Percentiles rank a stretch among this genome's conserved stretches.
These are phyloP conservation scores for Pueraria montana DNA, from an alignment of 306 rosid genomes.

Conservation along the genomic window DNA sequence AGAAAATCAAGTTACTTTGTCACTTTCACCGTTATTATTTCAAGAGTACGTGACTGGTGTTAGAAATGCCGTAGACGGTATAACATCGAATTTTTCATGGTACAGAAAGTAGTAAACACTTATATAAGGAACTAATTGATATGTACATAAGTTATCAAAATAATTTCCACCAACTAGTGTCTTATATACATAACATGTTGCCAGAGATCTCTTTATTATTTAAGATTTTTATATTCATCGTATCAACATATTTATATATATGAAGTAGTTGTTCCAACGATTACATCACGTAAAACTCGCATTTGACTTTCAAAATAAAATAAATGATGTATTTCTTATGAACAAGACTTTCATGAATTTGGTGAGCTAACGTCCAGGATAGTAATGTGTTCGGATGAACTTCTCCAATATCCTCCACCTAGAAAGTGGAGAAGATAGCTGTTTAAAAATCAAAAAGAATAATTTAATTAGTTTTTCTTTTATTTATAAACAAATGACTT, in stretches of 20 bases:
- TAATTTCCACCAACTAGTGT: neutral
- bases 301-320: slow-evolving; percentile 34
- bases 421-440: neutral
- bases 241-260: neutral
- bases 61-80: neutral
- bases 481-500: neutral
- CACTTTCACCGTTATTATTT: neutral
- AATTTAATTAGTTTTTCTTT: neutral
- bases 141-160: neutral
- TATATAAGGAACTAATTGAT: neutral
- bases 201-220: neutral
- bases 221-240: neutral
- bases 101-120: neutral
- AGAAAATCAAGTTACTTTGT: no score
- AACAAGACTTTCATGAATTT: slow-evolving; percentile 16
- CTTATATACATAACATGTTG: neutral
- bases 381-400: slow-evolving; percentile 5
- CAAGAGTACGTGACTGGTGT: neutral
- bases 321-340: neutral
- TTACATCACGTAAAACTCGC: slow-evolving; percentile 23
- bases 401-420: slow-evolving; percentile 13
- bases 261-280: slow-evolving; percentile 31
- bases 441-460: neutral
- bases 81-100: neutral
- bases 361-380: slow-evolving; percentile 40